These are phyloP conservation scores for Alternaria atra DNA, from an alignment of 2,329 filamentous ascomycete species.

Conservation along the genomic window DNA sequence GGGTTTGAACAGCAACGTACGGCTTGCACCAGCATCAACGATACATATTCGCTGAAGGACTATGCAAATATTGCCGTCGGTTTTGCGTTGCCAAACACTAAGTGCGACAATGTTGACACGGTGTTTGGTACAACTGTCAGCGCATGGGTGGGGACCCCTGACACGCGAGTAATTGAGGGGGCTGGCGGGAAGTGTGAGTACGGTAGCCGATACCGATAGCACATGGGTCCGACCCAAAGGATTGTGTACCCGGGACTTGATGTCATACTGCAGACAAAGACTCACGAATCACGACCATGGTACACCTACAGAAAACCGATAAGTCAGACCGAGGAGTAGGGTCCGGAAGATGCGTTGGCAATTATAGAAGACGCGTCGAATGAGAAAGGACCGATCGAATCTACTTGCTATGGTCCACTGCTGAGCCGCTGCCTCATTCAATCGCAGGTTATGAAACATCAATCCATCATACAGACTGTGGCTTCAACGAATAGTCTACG, in stretches of 20 bases:
- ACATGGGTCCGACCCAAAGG: slow-evolving; percentile 11
- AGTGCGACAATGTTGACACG: slow-evolving; percentile 4
- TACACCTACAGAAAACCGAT: slow-evolving; percentile 15
- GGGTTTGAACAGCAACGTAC: not conserved
- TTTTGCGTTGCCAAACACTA: not conserved
- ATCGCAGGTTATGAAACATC: slow-evolving; percentile 25
- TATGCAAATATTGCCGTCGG: not conserved
- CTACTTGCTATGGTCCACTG: slow-evolving; percentile 1
- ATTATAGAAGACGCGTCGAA: slow-evolving; percentile 14
- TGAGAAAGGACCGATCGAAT: slow-evolving; percentile 13
- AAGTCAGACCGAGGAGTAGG: slow-evolving; percentile 13
- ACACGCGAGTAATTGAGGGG: slow-evolving; percentile 26
- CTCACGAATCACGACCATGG: slow-evolving; percentile 29
- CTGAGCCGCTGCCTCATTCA: slow-evolving; percentile 16
- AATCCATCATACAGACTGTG: slow-evolving; percentile 11
- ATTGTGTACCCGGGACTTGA: slow-evolving; percentile 23
- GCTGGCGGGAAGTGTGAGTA: slow-evolving; percentile 28
- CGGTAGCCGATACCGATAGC: slow-evolving; percentile 26
- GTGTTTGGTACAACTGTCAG: slow-evolving; percentile 1
- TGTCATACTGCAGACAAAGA: slow-evolving; percentile 28
- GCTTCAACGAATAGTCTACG: slow-evolving; percentile 4
- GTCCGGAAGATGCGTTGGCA: slow-evolving; percentile 31
- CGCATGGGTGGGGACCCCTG: slow-evolving; percentile 25
- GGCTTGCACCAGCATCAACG: not conserved
- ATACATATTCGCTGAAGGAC: not conserved